These are phyloP conservation scores for Coprinellus micaceus DNA, from an alignment of 768 basidiomycete genomes.

Conservation along the genomic window DNA sequence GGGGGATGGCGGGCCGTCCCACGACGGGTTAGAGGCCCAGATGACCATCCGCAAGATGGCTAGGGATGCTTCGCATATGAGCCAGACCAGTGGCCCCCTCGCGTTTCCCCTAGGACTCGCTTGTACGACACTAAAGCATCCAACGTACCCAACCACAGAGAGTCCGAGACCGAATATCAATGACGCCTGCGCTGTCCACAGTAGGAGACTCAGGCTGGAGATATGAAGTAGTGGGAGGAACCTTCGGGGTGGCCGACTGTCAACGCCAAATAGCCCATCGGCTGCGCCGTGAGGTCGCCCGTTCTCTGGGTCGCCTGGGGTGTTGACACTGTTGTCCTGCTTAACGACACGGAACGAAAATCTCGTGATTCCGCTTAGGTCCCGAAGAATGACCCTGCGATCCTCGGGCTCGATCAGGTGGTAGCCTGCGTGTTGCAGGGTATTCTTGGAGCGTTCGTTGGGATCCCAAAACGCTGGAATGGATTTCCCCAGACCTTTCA, in stretches of 20 bases:
- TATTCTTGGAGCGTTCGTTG: not conserved
- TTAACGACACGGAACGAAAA: not conserved
- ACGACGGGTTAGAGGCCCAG: not conserved
- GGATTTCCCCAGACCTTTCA: not conserved
- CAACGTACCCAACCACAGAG: slow-evolving; percentile 2
- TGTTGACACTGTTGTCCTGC: too few species aligned
- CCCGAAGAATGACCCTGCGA: not conserved
- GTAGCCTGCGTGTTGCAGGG: not conserved
- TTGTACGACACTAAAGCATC: slow-evolving; percentile 6
- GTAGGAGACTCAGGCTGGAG: too few species aligned
- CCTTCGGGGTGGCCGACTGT: too few species aligned
- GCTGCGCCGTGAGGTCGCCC: too few species aligned
- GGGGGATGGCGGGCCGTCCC: not conserved
- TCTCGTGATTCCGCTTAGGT: not conserved
- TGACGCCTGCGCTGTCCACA: too few species aligned
- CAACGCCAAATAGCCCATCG: too few species aligned
- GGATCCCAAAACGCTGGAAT: not conserved
- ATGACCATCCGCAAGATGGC: not conserved
- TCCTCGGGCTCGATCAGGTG: too few species aligned
- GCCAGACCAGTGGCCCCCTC: not conserved
- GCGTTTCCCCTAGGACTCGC: not conserved
- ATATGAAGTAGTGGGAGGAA: too few species aligned
- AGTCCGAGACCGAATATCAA: not conserved
- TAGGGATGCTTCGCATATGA: not conserved
- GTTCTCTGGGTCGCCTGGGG: too few species aligned